Evolutionary conservation across 1,284 basidiomycete species (phyloP), one percentile per base, ranked within the genome.

Genomic region (Austropuccinia psidii): DNA sequence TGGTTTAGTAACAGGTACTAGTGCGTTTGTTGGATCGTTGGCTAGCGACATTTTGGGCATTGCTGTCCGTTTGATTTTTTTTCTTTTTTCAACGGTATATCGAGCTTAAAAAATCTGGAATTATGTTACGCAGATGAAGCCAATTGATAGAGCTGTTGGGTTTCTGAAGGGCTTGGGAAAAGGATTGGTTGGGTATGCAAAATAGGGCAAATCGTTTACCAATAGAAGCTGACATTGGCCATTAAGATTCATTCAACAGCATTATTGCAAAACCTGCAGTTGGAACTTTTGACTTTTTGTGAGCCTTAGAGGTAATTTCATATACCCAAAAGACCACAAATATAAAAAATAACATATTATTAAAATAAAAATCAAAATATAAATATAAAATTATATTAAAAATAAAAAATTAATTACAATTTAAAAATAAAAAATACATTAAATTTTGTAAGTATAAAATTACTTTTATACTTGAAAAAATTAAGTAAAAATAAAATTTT

Each of bases 151-250:
- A 6, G 93, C 96, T 0, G 84, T 91, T 41, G 96, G 96, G 4
- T 99, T 99, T 83, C 92, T 98, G 84, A 97, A 96, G 81, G 96
- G 96, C 15, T 87, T 99, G 35, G 96, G 96, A 17, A 97, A 96
- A 81, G 95, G 95, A 11, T 83, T 98, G 66, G 92, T 97, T 72
- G 95, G 95, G 89, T 92, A 80, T 74, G 87, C 68, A 45, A 65
- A 52, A 65, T 69, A n/a, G n/a, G n/a, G n/a, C 66, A 69, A 73
- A 37, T 74, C 35, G 58, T 41, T 29, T 75, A 55, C 35, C n/a
- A n/a, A 58, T 29, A 76, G 76, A 61, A 77, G 78, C 77, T 78
- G 21, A 17, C n/a, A 41, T 45, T 54, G n/a, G n/a, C n/a, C n/a
- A n/a, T n/a, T n/a, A n/a, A n/a, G 41, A 47, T 43, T n/a, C 4